phyloP scores from a whole-genome alignment of 352 stramenopile species.

The Phytophthora vignae region DNA sequence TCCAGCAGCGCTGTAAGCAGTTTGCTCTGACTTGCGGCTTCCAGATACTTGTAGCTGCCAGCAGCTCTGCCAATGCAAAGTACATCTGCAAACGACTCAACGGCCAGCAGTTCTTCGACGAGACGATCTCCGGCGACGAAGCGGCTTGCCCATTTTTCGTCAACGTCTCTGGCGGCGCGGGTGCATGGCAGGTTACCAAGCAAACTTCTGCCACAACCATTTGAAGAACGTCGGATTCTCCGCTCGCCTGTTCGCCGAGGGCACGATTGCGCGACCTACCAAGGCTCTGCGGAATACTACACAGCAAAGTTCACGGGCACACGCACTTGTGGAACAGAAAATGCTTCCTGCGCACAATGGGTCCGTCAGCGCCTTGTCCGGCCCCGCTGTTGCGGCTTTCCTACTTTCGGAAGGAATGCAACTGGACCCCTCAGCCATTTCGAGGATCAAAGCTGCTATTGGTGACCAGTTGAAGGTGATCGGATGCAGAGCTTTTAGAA shows the following conservation, averaged over 20 bases:
- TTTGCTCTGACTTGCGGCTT: background rate
- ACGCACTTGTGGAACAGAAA: conserved; percentile 1
- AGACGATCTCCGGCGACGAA: background rate
- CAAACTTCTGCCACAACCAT: conserved; percentile 29
- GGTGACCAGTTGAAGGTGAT: background rate
- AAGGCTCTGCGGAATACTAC: conserved; percentile 15
- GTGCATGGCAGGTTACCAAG: conserved; percentile 9
- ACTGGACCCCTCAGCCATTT: background rate
- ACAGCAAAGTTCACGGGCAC: background rate
- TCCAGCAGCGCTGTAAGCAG: background rate
- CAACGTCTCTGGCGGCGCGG: background rate
- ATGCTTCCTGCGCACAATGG: conserved; percentile 13
- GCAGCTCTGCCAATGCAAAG: background rate
- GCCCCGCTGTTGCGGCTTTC: background rate
- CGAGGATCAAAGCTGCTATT: conserved; percentile 8
- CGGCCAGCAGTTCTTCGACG: conserved; percentile 22
- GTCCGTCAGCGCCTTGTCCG: conserved; percentile 1
- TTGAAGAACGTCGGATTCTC: conserved; percentile 18
- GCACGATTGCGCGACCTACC: background rate
- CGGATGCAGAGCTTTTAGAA: background rate
- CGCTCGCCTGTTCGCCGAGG: conserved; percentile 1
- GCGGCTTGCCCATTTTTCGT: conserved; percentile 15
- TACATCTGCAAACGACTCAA: conserved; percentile 13
- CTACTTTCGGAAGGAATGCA: conserved; percentile 1
- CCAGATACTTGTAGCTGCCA: background rate